Evolutionary conservation across 1,139 yeast species (phyloP).

Genomic region (Wickerhamiella infanticola): DNA sequence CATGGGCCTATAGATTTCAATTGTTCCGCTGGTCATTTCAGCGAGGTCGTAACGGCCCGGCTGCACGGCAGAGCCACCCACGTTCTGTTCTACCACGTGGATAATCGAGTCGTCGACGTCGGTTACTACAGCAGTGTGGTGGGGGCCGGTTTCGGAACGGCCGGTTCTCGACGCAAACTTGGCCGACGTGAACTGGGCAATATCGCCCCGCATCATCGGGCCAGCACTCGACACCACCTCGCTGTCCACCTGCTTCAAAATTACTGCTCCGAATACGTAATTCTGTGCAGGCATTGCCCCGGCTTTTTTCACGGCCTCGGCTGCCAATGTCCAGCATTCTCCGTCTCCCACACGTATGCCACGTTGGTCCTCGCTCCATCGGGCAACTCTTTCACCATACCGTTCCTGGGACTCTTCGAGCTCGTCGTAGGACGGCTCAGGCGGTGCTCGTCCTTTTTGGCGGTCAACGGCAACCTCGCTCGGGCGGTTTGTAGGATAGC

Average conservation of each 20-base stretch:
- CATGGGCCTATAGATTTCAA: slow-evolving; percentile 6
- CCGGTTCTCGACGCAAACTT: not conserved
- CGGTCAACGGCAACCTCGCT: slow-evolving; percentile 3
- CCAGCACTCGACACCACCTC: slow-evolving; percentile 2
- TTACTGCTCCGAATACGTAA: slow-evolving; percentile 7
- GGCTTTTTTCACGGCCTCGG: slow-evolving; percentile 35
- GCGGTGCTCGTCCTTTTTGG: slow-evolving; percentile 31
- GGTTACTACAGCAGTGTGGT: slow-evolving; percentile 7
- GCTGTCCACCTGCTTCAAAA: slow-evolving; percentile 3
- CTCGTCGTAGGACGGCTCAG: slow-evolving; percentile 28
- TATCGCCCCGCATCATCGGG: slow-evolving; percentile 9
- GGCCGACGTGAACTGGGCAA: slow-evolving; percentile 6
- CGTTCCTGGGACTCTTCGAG: slow-evolving; percentile 21
- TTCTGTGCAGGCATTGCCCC: slow-evolving; percentile 7
- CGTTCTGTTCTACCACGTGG: slow-evolving; percentile 9
- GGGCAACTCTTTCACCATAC: slow-evolving; percentile 36
- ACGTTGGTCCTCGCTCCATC: slow-evolving; percentile 43
- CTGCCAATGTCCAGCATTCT: slow-evolving; percentile 69
- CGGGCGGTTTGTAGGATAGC: slow-evolving; percentile 5
- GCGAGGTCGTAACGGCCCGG: slow-evolving; percentile 6
- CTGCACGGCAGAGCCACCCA: slow-evolving; percentile 8
- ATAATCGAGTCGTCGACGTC: slow-evolving; percentile 3
- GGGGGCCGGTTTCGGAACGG: slow-evolving; percentile 4
- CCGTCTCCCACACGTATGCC: slow-evolving; percentile 52
- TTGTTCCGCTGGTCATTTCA: slow-evolving; percentile 3